Base-by-base conservation (phyloP, 179 eudicot species). In the Dionaea muscipula region DNA sequence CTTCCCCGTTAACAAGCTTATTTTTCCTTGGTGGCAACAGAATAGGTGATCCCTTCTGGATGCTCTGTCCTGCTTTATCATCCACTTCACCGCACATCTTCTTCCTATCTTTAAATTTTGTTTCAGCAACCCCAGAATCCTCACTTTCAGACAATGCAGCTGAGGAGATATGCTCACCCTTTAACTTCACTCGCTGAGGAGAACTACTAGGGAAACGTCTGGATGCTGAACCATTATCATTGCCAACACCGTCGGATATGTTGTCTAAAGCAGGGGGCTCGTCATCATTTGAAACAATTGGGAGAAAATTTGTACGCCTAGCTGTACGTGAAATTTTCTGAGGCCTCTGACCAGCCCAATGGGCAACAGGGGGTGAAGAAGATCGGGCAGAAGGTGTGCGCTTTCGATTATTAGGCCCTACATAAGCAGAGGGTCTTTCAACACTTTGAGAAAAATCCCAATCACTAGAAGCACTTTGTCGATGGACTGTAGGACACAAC, bases 311-410 rank as follows among this genome's bases (percentile, higher is more conserved):
- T 46, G 76, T 75, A 66, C 83, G 74, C 68, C 84, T 78, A 51
- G 91, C 83, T 8, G 81, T 61, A 27, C 84, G 79, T 18, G 85
- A 76, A 17, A 69, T 83, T 71, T 83, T 83, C 55, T 71, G 91
- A 57, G 81, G 83, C 61, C 81, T 75, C 61, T 76, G 85, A 57
- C 78, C 68, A 43, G 73, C 73, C 86, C 86, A 78, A n/a, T 72
- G 82, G n/a, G 68, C 67, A 46, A 75, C 84, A 61, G 80, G 80
- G 50, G 83, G 84, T 46, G 86, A 83, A 31, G 83, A 63, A 64
- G 82, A 70, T 47, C 76, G 77, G n/a, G 66, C 61, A 60, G 83
- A 68, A 47, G 78, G 58, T 18, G 78, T 56, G 43, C 80, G 78
- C 63, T 80, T 83, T 43, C 83, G 77, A 58, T 66, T 81, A 59